These are phyloP conservation scores for Phylloporus sp. DNA, from an alignment of 768 basidiomycete genomes.

Conservation along the genomic window DNA sequence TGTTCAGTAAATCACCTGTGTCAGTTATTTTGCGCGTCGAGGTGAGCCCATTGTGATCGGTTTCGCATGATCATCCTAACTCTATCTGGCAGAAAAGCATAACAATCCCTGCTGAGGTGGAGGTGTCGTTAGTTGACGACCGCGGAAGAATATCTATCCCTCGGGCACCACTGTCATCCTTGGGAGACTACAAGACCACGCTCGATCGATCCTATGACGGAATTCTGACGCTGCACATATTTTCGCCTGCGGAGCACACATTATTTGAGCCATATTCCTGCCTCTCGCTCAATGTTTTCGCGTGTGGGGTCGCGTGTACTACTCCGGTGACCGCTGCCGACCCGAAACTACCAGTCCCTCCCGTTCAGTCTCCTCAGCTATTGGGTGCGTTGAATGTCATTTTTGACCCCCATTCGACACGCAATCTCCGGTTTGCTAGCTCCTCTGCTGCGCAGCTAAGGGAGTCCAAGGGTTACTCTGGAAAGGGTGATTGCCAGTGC, in stretches of 20 bases:
- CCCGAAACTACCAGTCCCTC: too few relatives aligned
- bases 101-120: neutral
- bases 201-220: constrained; percentile 4
- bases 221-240: constrained; percentile 4
- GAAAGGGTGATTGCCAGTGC: neutral
- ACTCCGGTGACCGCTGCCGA: too few relatives aligned
- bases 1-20: neutral
- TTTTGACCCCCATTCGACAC: constrained; percentile 9
- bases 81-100: neutral
- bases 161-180: neutral
- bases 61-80: neutral
- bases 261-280: constrained; percentile 8
- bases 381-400: constrained; percentile 11
- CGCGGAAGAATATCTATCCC: neutral
- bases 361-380: too few relatives aligned
- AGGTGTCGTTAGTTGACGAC: constrained; percentile 8
- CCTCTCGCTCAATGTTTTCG: constrained; percentile 4
- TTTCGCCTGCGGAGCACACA: neutral
- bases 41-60: neutral
- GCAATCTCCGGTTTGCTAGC: constrained; percentile 9
- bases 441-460: constrained; percentile 3
- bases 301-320: too few relatives aligned
- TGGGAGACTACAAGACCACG: neutral
- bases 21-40: neutral
- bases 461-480: neutral